Evolutionary conservation across 2,329 filamentous ascomycete genomes (phyloP).

Genomic region (Chrysosporium queenslandicum): DNA sequence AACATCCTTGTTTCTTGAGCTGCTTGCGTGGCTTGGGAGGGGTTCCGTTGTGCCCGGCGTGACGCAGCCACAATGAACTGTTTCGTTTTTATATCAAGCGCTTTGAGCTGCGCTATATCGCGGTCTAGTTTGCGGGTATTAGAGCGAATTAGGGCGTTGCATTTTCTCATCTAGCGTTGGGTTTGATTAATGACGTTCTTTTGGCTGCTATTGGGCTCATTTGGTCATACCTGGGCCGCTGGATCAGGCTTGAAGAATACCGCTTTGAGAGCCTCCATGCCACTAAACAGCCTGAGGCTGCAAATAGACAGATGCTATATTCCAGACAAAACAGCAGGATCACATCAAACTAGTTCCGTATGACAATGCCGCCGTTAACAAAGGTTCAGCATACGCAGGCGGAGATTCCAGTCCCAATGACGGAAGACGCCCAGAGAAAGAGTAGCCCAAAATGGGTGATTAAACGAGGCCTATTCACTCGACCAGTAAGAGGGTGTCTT

Average conservation of each 20-base stretch:
- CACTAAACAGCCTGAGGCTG: neutral
- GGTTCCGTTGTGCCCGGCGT: constrained; percentile 68
- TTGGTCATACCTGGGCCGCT: constrained; percentile 64
- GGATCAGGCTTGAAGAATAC: constrained; percentile 90
- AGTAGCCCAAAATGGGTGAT: too few species aligned
- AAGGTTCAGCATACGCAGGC: neutral
- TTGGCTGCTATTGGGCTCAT: constrained; percentile 12
- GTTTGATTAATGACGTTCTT: neutral
- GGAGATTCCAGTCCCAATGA: neutral
- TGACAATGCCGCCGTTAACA: neutral
- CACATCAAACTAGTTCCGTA: neutral
- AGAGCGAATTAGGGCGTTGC: constrained; percentile 75
- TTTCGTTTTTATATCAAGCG: constrained; percentile 73
- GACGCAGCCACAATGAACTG: constrained; percentile 74
- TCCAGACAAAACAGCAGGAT: neutral
- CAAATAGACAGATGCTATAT: neutral
- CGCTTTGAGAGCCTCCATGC: constrained; percentile 77
- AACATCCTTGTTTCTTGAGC: constrained; percentile 75
- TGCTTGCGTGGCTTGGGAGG: constrained; percentile 67
- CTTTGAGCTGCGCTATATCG: constrained; percentile 69
- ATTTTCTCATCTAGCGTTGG: constrained; percentile 70
- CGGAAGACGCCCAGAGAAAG: too few species aligned
- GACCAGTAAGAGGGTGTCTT: neutral
- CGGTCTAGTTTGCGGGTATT: constrained; percentile 93
- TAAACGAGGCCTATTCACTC: too few species aligned